Evolutionary conservation across 768 basidiomycete genomes (phyloP).

Genomic region (Xerocomellus intermedius): DNA sequence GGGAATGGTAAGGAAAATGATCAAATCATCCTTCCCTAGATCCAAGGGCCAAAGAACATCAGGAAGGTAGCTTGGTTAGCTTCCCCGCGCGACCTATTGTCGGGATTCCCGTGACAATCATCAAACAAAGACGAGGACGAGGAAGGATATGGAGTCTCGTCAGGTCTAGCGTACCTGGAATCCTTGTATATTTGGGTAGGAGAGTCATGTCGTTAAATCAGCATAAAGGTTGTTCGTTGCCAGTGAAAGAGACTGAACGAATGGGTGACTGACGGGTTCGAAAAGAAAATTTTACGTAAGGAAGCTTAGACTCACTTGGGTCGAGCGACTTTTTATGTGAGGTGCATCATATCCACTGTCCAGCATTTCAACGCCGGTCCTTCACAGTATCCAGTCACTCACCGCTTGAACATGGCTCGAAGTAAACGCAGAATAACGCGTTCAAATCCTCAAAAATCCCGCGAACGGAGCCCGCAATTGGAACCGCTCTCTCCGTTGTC

Average conservation of each 20-base stretch:
- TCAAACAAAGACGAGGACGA: neutral
- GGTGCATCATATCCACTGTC: slow-evolving; percentile 8
- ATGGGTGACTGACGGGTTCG: neutral
- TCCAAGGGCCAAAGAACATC: neutral
- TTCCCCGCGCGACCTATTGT: neutral
- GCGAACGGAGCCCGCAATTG: slow-evolving; percentile 32
- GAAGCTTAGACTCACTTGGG: slow-evolving; percentile 1
- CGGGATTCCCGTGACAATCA: too few species aligned
- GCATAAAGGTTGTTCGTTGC: too few species aligned
- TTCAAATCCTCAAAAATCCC: slow-evolving; percentile 35
- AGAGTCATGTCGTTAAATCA: neutral
- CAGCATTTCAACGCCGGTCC: slow-evolving; percentile 6
- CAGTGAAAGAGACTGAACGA: neutral
- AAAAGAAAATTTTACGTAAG: slow-evolving; percentile 31
- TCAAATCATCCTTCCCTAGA: neutral
- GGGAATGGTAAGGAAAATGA: neutral
- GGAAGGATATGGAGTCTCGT: neutral
- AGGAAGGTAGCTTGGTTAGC: neutral
- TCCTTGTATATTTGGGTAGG: neutral
- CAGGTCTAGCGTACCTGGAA: neutral
- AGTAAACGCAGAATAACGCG: slow-evolving; percentile 44
- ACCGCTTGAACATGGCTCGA: slow-evolving; percentile 39
- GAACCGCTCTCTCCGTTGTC: slow-evolving; percentile 33
- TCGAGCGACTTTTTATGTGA: slow-evolving; percentile 12
- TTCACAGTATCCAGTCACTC: slow-evolving; percentile 7